These are phyloP conservation scores for Chlamydomonas schloesseri DNA, from an alignment of 139 green algal genomes.

Conservation along the genomic window DNA sequence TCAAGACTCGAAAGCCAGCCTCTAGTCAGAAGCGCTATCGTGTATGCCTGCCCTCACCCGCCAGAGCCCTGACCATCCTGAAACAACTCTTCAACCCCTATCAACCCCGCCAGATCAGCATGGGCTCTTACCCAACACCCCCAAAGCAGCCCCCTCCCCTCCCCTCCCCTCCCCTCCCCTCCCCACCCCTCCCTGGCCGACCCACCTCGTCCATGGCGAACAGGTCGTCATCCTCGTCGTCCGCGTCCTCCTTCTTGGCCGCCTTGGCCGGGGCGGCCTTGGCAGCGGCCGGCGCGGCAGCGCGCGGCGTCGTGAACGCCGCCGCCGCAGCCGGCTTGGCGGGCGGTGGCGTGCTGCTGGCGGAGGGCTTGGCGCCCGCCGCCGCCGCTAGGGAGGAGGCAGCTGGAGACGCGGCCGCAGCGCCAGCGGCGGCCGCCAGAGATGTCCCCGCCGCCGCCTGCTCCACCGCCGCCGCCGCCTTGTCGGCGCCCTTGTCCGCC, in stretches of 20 bases:
- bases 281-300: conserved; percentile 22
- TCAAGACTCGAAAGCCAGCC: no score
- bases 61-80: no score
- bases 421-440: background rate
- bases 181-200: background rate
- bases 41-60: no score
- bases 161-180: no score
- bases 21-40: no score
- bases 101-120: no score
- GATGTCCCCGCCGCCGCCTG: background rate
- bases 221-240: conserved; percentile 76
- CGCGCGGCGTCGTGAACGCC: conserved; percentile 26
- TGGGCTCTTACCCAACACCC: no score
- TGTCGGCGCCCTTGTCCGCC: background rate
- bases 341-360: background rate
- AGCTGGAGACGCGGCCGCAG: background rate
- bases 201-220: conserved; percentile 80
- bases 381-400: conserved; percentile 31
- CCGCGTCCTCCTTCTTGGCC: conserved; percentile 40
- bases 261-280: conserved; percentile 5
- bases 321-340: background rate
- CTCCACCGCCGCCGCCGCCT: conserved; percentile 5
- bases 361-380: background rate
- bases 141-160: background rate
- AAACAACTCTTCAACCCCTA: no score